These are phyloP conservation scores for Paramecium caudatum DNA, from an alignment of 73 alveolate genomes.

Conservation along the genomic window DNA sequence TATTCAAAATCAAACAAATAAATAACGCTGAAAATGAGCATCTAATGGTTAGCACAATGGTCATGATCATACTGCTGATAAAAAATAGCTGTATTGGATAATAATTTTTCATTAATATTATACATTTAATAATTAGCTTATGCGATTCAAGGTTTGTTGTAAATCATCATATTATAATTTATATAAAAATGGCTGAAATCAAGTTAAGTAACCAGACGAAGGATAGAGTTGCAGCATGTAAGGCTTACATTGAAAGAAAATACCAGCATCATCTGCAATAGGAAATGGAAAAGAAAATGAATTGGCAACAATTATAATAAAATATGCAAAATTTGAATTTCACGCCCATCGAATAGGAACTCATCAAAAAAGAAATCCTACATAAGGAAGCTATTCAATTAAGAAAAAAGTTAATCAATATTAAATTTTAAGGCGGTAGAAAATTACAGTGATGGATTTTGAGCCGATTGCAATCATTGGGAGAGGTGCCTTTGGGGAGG, in stretches of 20 bases:
- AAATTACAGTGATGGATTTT: constrained; percentile 82
- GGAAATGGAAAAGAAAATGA: constrained; percentile 56
- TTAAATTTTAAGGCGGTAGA: constrained; percentile 52
- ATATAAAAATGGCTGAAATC: constrained; percentile 54
- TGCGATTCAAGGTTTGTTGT: not conserved
- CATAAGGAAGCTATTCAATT: constrained; percentile 79
- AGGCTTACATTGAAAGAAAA: constrained; percentile 69
- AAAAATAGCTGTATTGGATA: constrained; percentile 49
- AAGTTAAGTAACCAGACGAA: constrained; percentile 50
- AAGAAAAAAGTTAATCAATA: constrained; percentile 74
- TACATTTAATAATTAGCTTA: not conserved
- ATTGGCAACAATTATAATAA: constrained; percentile 77
- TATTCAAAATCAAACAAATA: constrained; percentile 36
- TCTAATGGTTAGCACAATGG: constrained; percentile 19
- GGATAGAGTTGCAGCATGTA: constrained; percentile 74
- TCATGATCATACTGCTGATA: constrained; percentile 24
- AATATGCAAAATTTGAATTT: constrained; percentile 77
- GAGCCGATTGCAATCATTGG: constrained; percentile 74
- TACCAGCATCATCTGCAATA: constrained; percentile 4
- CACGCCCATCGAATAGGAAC: constrained; percentile 75
- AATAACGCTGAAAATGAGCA: constrained; percentile 20
- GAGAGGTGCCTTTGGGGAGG: constrained; percentile 77
- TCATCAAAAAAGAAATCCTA: constrained; percentile 80
- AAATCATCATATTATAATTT: too few species aligned
- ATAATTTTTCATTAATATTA: constrained; percentile 49